Evolutionary conservation across 1,284 basidiomycete genomes (phyloP), one percentile per base, ranked within the genome.

Genomic region (Heliocybe sulcata): DNA sequence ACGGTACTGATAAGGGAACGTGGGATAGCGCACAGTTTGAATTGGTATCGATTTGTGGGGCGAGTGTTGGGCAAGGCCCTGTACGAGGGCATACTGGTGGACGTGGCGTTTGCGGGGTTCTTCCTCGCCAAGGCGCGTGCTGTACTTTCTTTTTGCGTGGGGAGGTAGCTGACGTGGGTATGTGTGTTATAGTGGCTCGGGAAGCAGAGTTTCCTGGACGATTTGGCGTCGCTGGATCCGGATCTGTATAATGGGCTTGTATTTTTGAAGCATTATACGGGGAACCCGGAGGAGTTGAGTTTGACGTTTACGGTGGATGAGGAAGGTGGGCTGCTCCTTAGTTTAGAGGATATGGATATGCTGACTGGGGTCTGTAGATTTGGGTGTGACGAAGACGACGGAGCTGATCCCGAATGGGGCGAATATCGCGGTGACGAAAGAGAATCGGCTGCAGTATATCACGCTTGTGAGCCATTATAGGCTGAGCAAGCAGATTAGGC

Each of bases 21-120:
- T 22, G 16, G 35, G 27, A 23, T 35, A 93, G 90, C 80, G 0
- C 86, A 92, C 64, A 94, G 86, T 65, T 74, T 97, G 53, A 82
- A 82, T 48, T 99, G 97, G 97, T 99, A 94, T 68, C 80, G 86
- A 1, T 99, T 98, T 70, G 86, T 98, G 57, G 96, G 97, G 0
- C 79, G 92, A 0, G 90, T 99, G 23, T 76, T 98, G 0, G 96
- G 95, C 10, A 98, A 98, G 68, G 96, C 96, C 0, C 77, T 99
- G 63, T 99, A 99, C 67, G 93, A 98, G 55, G 94, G 95, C 1
- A 98, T 99, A 52, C 76, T 99, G 6, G 86, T 97, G n/a, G 94
- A 98, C 62, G 91, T 96, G 3, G 90, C 90, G 1, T 98, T 99
- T 70, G 94, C 97, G 1, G 85, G 86, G 8, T 99, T 99, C 76